phyloP scores from a whole-genome alignment of 2,329 filamentous ascomycete species.

The Paraphaeosphaeria minitans region DNA sequence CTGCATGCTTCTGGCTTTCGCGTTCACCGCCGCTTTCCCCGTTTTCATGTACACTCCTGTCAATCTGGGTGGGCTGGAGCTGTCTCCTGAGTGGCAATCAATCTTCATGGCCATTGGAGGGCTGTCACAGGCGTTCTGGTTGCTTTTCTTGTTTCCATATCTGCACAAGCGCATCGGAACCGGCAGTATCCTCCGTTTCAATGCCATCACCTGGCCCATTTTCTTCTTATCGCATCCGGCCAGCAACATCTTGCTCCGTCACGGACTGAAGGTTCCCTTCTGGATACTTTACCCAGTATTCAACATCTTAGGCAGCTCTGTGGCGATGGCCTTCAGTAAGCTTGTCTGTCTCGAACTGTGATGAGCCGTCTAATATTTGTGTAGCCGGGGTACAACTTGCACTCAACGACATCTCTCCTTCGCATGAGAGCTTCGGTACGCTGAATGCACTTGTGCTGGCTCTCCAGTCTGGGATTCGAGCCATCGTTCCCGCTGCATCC shows the following conservation, averaged over 20 bases:
- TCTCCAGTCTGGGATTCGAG: conserved; percentile 63
- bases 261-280: conserved; percentile 56
- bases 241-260: conserved; percentile 62
- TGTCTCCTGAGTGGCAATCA: conserved; percentile 68
- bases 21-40: conserved; percentile 72
- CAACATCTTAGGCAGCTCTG: conserved; percentile 63
- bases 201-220: conserved; percentile 65
- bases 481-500: conserved; percentile 69
- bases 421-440: conserved; percentile 67
- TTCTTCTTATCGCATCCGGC: conserved; percentile 64
- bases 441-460: conserved; percentile 74
- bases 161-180: conserved; percentile 71
- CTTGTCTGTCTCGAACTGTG: background rate
- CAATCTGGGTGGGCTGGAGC: conserved; percentile 67
- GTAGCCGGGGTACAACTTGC: conserved; percentile 69
- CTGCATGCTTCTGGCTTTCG: conserved; percentile 70
- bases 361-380: conserved; percentile 8
- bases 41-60: conserved; percentile 71
- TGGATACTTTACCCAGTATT: conserved; percentile 58
- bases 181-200: conserved; percentile 65
- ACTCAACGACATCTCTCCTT: conserved; percentile 75
- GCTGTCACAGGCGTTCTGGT: conserved; percentile 71
- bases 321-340: conserved; percentile 70
- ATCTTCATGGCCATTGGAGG: conserved; percentile 69
- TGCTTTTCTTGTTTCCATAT: conserved; percentile 70